Evolutionary conservation across 306 rosid genomes (phyloP).

Genomic region (Luffa aegyptiaca): DNA sequence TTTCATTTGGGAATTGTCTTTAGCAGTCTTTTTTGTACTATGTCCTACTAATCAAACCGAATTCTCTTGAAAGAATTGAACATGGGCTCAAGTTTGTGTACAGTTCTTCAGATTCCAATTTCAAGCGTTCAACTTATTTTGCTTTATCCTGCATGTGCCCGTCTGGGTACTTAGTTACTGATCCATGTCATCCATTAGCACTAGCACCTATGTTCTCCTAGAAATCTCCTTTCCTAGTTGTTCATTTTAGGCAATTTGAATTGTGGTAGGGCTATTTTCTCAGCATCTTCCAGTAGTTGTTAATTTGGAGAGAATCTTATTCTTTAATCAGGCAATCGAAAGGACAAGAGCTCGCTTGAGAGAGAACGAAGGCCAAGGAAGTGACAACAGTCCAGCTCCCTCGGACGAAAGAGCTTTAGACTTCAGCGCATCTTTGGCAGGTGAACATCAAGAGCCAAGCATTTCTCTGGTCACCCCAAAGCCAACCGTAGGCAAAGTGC

Average conservation of each 20-base stretch:
- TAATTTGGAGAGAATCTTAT: background rate
- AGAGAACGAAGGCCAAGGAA: constrained; percentile 31
- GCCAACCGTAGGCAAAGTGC: constrained; percentile 24
- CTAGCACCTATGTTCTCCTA: background rate
- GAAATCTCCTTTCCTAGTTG: background rate
- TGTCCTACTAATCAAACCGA: background rate
- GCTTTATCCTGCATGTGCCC: background rate
- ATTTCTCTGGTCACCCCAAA: constrained; percentile 19
- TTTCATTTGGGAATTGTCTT: background rate
- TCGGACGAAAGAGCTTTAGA: constrained; percentile 17
- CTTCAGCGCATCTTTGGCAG: constrained; percentile 9
- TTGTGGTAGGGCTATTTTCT: background rate
- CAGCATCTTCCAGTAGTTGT: background rate
- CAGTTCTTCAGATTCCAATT: background rate
- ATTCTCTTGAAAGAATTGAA: background rate
- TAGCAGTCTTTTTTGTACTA: background rate
- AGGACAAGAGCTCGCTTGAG: constrained; percentile 50
- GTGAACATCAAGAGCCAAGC: constrained; percentile 24
- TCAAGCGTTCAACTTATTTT: background rate
- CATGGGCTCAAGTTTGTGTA: background rate
- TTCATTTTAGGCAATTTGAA: background rate
- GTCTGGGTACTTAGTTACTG: background rate
- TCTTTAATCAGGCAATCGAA: constrained; percentile 48
- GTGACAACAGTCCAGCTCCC: constrained; percentile 13
- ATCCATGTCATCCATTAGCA: background rate